Conservation (phyloP, 257 asterid species). For the Dorcoceras hygrometricum region DNA sequence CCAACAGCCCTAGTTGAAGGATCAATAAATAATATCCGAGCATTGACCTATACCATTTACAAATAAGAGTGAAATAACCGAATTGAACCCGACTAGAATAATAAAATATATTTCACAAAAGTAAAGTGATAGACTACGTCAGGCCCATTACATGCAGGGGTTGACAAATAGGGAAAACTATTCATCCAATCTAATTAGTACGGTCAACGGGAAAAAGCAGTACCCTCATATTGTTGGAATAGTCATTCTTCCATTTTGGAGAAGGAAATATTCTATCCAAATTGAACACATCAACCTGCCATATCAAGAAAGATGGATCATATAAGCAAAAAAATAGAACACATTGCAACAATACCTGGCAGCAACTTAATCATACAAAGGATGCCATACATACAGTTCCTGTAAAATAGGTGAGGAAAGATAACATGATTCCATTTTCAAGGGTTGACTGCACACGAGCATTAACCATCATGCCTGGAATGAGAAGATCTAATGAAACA, state of each 20-base stretch:
- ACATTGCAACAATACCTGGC: slow-evolving; percentile 8
- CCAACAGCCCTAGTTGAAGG: slow-evolving; percentile 96
- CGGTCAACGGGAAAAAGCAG: slow-evolving; percentile 5
- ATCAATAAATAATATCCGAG: slow-evolving; percentile 93
- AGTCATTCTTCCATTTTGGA: slow-evolving; percentile 78
- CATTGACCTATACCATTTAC: slow-evolving; percentile 58
- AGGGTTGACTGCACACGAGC: slow-evolving; percentile 81
- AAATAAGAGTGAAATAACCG: slow-evolving; percentile 21
- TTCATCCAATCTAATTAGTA: slow-evolving; percentile 13
- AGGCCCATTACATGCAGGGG: not conserved
- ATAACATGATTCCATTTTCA: slow-evolving; percentile 83
- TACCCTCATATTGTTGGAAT: slow-evolving; percentile 81
- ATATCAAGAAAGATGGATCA: slow-evolving; percentile 20
- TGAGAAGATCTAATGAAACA: slow-evolving; percentile 87
- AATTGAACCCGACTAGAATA: slow-evolving; percentile 11
- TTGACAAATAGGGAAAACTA: slow-evolving; percentile 5
- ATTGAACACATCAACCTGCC: slow-evolving; percentile 84
- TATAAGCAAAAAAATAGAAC: slow-evolving; percentile 17
- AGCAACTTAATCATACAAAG: slow-evolving; percentile 20
- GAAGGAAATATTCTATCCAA: slow-evolving; percentile 61
- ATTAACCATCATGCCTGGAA: slow-evolving; percentile 99
- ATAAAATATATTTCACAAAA: not conserved
- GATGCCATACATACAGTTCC: slow-evolving; percentile 78
- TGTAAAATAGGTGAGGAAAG: slow-evolving; percentile 86
- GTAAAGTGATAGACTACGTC: not conserved